Evolutionary conservation across 2,329 filamentous ascomycete genomes (phyloP).

Genomic region (Fusarium coicis): DNA sequence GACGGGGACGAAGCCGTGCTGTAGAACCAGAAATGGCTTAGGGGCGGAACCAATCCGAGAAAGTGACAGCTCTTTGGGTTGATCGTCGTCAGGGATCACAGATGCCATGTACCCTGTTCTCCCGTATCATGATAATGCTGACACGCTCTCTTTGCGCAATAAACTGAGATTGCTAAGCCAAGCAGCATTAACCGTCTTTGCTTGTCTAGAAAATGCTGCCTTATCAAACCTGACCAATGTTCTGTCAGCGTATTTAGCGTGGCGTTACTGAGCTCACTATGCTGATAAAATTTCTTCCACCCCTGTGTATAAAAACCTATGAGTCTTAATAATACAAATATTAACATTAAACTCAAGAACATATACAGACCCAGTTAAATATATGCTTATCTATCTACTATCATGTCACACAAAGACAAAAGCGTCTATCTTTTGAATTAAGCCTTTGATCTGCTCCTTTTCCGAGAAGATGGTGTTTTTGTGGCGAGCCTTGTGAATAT

Average conservation of each 20-base stretch:
- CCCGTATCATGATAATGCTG: not conserved
- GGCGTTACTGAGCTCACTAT: not conserved
- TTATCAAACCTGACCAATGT: not conserved
- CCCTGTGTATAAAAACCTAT: too few relatives aligned
- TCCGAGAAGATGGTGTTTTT: not conserved
- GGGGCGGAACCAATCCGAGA: not conserved
- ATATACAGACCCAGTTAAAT: fast-evolving
- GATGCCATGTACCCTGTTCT: not conserved
- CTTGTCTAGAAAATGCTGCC: not conserved
- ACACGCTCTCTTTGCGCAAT: not conserved
- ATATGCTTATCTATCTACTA: not conserved
- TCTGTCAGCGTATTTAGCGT: not conserved
- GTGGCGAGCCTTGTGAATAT: not conserved
- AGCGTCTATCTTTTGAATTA: fast-evolving
- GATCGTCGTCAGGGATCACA: not conserved
- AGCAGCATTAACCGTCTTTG: not conserved
- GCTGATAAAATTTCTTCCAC: not conserved
- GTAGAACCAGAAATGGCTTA: not conserved
- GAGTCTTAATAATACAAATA: not conserved
- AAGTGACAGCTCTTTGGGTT: not conserved
- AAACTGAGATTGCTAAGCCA: not conserved
- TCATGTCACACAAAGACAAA: not conserved
- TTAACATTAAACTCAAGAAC: not conserved
- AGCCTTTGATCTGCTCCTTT: not conserved
- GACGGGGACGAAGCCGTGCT: not conserved